These are phyloP conservation scores for Drechslerella stenobrocha DNA, from an alignment of 2,329 filamentous ascomycete genomes.

Conservation along the genomic window DNA sequence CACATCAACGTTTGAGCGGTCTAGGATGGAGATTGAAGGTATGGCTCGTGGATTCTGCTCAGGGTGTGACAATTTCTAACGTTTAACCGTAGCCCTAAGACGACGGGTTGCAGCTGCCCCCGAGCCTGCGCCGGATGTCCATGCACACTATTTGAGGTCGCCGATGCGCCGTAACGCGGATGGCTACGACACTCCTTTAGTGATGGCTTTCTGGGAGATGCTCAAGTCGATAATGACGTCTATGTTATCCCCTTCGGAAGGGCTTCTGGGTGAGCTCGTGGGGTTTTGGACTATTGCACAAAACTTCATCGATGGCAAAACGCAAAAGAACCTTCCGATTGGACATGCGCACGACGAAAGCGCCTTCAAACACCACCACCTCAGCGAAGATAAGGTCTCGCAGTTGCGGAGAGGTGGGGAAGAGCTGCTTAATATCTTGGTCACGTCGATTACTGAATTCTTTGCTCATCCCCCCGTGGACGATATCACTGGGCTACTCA, in stretches of 20 bases:
- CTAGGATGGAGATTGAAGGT: constrained; percentile 81
- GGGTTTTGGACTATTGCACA: constrained; percentile 94
- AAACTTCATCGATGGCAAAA: constrained; percentile 83
- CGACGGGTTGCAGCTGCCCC: constrained; percentile 75
- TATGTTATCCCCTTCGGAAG: constrained; percentile 72
- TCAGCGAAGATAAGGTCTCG: constrained; percentile 70
- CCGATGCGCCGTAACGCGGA: constrained; percentile 69
- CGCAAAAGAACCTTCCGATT: constrained; percentile 75
- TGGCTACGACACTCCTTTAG: constrained; percentile 74
- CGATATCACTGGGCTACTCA: constrained; percentile 84
- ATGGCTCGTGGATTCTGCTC: neutral
- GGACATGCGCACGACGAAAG: constrained; percentile 72
- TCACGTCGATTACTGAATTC: constrained; percentile 76
- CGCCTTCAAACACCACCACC: constrained; percentile 75
- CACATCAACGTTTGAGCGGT: constrained; percentile 75
- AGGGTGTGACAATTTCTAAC: neutral
- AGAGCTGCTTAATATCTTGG: constrained; percentile 80
- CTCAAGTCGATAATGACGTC: constrained; percentile 72
- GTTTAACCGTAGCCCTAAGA: constrained; percentile 65
- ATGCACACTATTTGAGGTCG: constrained; percentile 75
- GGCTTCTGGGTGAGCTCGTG: constrained; percentile 82
- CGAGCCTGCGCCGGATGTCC: constrained; percentile 68
- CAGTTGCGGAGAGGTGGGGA: constrained; percentile 76
- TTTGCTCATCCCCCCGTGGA: constrained; percentile 88
- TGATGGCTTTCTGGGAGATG: constrained; percentile 92